Base-by-base conservation (phyloP, 495 filamentous ascomycete species). In the Penicillium coffeae region DNA sequence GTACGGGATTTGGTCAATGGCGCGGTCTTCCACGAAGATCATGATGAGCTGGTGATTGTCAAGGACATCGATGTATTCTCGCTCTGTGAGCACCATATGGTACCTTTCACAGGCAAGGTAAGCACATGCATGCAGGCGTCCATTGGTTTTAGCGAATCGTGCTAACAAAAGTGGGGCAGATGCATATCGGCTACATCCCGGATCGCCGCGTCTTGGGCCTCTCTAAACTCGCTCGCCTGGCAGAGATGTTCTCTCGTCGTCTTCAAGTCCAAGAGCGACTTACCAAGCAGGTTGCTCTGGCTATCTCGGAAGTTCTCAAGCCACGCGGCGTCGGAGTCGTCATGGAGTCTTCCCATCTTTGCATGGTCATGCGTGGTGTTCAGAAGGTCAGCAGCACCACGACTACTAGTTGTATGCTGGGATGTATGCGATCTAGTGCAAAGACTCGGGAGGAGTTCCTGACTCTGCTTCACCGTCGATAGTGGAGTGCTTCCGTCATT, bases 101-200 rank as follows among this genome's bases (percentile, higher is more conserved):
- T 98, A 7, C 93, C 94, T 2, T 98, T 98, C 62, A 90, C 80
- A 7, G 94, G 93, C 49, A 96, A 92, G 82, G 88, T 90, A 72
- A 46, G 37, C n/a, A 34, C 27, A 19, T 47, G 20, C 41, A 50
- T 48, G 40, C 45, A 8, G 45, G 15, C 12, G 42, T 4, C 35
- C 6, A 37, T 37, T n/a, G 5, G n/a, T 15, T 19, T 16, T 35
- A 8, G 38, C 21, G 30, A 45, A 57, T 62, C 25, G 50, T 48
- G 9, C 47, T 64, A 27, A 54, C 52, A n/a, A 30, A 42, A 38
- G 35, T 58, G 27, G 55, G 56, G 42, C 44, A 90, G 86, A 95
- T 98, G 88, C 93, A 97, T 72, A 96, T 98, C 57, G 94, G 93
- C 21, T 98, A 97, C 63, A 96, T 98, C 48, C 94, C 91, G 13